Conservation (phyloP, 495 filamentous ascomycete species). For the Astrocystis sublimbata region DNA sequence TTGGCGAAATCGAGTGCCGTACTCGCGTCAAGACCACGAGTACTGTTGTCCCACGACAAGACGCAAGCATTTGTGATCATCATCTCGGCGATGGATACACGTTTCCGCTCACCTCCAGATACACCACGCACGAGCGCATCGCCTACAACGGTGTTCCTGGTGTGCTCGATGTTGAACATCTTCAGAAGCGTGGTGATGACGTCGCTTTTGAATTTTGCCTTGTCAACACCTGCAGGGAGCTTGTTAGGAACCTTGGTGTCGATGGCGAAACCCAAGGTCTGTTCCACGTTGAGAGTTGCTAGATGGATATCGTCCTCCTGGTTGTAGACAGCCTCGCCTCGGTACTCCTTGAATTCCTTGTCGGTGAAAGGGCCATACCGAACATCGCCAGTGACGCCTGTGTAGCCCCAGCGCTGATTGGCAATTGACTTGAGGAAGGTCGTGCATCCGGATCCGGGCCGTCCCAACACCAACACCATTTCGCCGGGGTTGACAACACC, state of each 20-base stretch:
- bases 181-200: conserved; percentile 71
- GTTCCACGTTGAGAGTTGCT: conserved; percentile 77
- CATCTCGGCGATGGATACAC: conserved; percentile 71
- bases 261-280: conserved; percentile 82
- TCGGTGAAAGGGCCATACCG: conserved; percentile 71
- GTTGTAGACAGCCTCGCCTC: conserved; percentile 85
- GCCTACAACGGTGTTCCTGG: conserved; percentile 76
- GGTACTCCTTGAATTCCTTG: conserved; percentile 62
- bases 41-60: conserved; percentile 81
- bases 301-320: conserved; percentile 82
- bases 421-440: conserved; percentile 84
- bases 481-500: conserved; percentile 71
- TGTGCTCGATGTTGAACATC: conserved; percentile 89
- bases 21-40: conserved; percentile 78
- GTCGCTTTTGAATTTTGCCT: conserved; percentile 68
- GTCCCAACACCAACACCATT: conserved; percentile 86
- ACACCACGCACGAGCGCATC: conserved; percentile 79
- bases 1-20: conserved; percentile 76
- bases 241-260: conserved; percentile 78
- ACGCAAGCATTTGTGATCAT: conserved; percentile 73
- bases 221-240: conserved; percentile 64
- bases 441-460: conserved; percentile 84
- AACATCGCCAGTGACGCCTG: conserved; percentile 73
- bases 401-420: conserved; percentile 80
- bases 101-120: conserved; percentile 83